phyloP scores from a whole-genome alignment of 768 basidiomycete genomes.

The Chlorophyllum brunneum region DNA sequence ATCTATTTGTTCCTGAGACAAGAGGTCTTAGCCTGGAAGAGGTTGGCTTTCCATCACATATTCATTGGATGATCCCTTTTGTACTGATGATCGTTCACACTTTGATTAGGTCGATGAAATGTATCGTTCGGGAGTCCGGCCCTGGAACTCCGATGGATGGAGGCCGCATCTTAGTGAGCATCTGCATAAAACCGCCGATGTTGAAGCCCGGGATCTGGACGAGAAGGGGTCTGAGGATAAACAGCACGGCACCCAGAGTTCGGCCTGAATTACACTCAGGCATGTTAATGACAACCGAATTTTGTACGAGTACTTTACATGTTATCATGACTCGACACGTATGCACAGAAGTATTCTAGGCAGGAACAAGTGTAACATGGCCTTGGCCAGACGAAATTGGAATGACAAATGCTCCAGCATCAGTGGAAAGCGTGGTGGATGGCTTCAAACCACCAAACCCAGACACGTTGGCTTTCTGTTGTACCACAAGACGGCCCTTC shows the following conservation, averaged over 20 bases:
- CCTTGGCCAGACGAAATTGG: constrained; percentile 38
- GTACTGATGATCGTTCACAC: background rate
- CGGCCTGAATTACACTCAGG: background rate
- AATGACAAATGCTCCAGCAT: constrained; percentile 46
- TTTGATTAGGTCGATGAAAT: constrained; percentile 61
- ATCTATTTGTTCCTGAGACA: constrained; percentile 76
- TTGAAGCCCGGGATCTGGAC: constrained; percentile 11
- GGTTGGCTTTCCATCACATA: constrained; percentile 28
- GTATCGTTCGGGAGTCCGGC: constrained; percentile 61
- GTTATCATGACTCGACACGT: background rate
- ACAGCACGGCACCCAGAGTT: background rate
- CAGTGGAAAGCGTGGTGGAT: constrained; percentile 28
- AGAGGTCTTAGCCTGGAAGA: constrained; percentile 75
- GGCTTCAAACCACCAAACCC: constrained; percentile 39
- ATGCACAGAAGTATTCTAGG: background rate
- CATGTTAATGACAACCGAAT: background rate
- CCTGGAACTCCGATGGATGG: constrained; percentile 65
- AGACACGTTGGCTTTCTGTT: constrained; percentile 35
- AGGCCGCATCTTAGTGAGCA: constrained; percentile 44
- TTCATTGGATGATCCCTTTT: background rate
- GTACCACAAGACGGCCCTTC: constrained; percentile 40
- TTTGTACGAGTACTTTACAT: background rate
- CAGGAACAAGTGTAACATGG: constrained; percentile 26
- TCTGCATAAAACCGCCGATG: constrained; percentile 25
- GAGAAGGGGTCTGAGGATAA: constrained; percentile 16